A percentile compares a stretch with the other conserved stretches of the same genome.
phyloP scores from a whole-genome alignment of 805 yeast species.

The Citeromyces matritensis region DNA sequence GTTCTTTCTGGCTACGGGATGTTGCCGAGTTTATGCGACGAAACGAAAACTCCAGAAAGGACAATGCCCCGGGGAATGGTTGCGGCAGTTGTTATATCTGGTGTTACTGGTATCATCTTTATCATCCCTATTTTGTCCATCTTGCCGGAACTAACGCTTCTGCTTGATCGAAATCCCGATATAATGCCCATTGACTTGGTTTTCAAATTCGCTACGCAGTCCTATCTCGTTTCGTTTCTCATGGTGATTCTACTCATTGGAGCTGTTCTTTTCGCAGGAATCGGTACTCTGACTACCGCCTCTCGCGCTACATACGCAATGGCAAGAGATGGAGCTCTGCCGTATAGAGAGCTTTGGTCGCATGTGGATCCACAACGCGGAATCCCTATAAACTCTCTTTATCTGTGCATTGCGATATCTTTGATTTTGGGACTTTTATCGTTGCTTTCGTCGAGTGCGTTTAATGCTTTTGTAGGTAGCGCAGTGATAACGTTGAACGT shows the following conservation, averaged over 20 bases:
- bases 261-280: slow-evolving; percentile 59
- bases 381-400: slow-evolving; percentile 58
- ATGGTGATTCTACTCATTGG: slow-evolving; percentile 53
- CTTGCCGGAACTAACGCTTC: slow-evolving; percentile 43
- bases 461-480: slow-evolving; percentile 74
- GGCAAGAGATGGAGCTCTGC: slow-evolving; percentile 74
- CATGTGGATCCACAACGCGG: slow-evolving; percentile 42
- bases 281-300: slow-evolving; percentile 69
- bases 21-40: slow-evolving; percentile 72
- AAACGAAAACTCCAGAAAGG: slow-evolving; percentile 60
- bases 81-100: slow-evolving; percentile 46
- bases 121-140: slow-evolving; percentile 59
- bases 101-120: slow-evolving; percentile 57
- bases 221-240: slow-evolving; percentile 53
- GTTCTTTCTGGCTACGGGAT: slow-evolving; percentile 76
- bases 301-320: slow-evolving; percentile 73
- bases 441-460: slow-evolving; percentile 56
- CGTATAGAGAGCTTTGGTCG: slow-evolving; percentile 48
- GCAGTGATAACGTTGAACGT: slow-evolving; percentile 63
- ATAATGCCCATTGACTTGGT: slow-evolving; percentile 70
- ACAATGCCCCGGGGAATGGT: slow-evolving; percentile 65
- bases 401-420: slow-evolving; percentile 49
- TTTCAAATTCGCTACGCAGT: slow-evolving; percentile 55
- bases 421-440: slow-evolving; percentile 49
- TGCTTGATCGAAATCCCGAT: slow-evolving; percentile 48